A percentile compares a stretch with the other conserved stretches of the same genome.
Conservation (phyloP, 2,329 filamentous ascomycete genomes). For the Hortaea sp. region DNA sequence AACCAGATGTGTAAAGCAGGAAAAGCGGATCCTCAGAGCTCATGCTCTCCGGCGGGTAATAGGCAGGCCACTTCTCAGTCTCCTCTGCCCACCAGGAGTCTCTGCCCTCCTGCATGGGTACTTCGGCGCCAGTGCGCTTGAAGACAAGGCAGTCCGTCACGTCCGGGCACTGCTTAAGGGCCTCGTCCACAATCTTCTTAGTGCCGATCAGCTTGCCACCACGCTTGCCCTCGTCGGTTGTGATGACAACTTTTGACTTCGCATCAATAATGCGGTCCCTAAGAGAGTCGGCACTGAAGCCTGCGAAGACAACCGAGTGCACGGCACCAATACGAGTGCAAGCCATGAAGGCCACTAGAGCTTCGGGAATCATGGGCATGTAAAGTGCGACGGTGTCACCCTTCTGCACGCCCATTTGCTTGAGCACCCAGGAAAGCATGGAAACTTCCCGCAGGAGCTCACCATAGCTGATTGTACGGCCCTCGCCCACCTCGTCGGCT, state of each 20-base stretch:
- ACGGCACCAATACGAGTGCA: conserved; percentile 87
- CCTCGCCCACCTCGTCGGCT: conserved; percentile 79
- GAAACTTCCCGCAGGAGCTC: conserved; percentile 91
- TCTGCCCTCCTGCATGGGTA: conserved; percentile 79
- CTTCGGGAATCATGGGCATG: conserved; percentile 97
- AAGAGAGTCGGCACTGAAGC: conserved; percentile 92
- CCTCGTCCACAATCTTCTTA: conserved; percentile 98
- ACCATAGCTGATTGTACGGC: conserved; percentile 82
- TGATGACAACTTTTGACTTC: conserved; percentile 87
- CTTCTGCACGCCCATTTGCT: conserved; percentile 92
- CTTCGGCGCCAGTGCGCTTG: conserved; percentile 87
- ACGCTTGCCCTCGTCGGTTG: conserved; percentile 93
- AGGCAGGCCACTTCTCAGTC: conserved; percentile 89
- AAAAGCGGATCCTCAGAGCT: conserved; percentile 93
- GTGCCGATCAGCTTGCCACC: conserved; percentile 95
- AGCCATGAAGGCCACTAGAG: conserved; percentile 80
- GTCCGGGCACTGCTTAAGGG: conserved; percentile 87
- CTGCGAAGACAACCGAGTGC: conserved; percentile 95
- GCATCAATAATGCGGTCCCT: conserved; percentile 91
- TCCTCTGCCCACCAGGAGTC: conserved; percentile 99
- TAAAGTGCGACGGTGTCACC: conserved; percentile 96
- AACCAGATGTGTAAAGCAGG: conserved; percentile 94
- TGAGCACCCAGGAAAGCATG: conserved; percentile 74
- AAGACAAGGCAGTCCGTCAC: conserved; percentile 80
- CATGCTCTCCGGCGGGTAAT: conserved; percentile 81